Evolutionary conservation across 345 rosid species (phyloP).

Genomic region (Eucalyptus melliodora): DNA sequence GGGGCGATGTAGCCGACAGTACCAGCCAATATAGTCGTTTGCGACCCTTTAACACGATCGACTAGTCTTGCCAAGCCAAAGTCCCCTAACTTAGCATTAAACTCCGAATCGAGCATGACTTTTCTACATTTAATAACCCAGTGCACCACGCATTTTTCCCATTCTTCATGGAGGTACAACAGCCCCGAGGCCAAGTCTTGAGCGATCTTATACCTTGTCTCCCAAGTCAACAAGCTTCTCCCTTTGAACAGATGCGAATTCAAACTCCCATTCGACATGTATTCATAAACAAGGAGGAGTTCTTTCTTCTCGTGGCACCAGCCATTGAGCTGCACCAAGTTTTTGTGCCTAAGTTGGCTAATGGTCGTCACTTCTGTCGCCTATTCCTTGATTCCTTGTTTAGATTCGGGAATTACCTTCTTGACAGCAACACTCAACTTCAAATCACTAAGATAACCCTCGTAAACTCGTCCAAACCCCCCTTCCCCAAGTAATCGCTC

Average conservation of each 20-base stretch:
- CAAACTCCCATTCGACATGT: not conserved
- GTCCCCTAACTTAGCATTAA: not conserved
- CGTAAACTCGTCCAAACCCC: not conserved
- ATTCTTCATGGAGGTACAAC: not conserved
- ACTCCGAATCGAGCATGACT: fast-evolving
- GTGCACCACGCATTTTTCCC: not conserved
- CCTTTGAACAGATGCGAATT: not conserved
- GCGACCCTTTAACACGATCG: not conserved
- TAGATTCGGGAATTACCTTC: not conserved
- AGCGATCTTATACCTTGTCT: not conserved
- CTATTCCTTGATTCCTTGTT: not conserved
- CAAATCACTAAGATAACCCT: not conserved
- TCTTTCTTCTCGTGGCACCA: not conserved
- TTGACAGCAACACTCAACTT: not conserved
- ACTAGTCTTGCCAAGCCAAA: not conserved
- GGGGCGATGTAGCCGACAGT: fast-evolving
- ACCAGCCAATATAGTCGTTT: not conserved
- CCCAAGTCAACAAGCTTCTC: not conserved
- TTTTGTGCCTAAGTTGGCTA: not conserved
- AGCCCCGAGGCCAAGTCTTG: not conserved
- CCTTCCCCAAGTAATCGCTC: not conserved
- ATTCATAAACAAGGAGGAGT: not conserved
- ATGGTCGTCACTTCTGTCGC: not conserved
- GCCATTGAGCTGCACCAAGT: not conserved
- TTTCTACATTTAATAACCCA: not conserved